phyloP scores from a whole-genome alignment of 192 early-diverging fungal genomes.

The Paraglomus brasilianum region DNA sequence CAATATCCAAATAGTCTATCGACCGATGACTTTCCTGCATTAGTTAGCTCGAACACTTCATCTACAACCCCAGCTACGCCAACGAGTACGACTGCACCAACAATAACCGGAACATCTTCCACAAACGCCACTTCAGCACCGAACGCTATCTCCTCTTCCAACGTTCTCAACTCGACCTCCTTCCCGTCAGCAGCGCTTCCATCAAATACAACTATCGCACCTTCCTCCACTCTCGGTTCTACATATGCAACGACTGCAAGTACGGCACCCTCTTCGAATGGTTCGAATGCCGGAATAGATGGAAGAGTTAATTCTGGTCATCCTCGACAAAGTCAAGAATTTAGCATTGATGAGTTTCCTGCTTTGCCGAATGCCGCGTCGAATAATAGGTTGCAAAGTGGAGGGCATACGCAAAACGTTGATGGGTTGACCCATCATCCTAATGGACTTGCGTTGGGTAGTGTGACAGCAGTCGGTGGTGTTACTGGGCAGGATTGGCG shows the following conservation, averaged over 20 bases:
- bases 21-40: conserved; percentile 48
- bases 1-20: conserved; percentile 34
- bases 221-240: conserved; percentile 22
- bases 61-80: conserved; percentile 40
- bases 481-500: conserved; percentile 9
- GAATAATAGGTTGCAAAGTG: conserved; percentile 38
- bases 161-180: too few species aligned
- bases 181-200: too few species aligned
- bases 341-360: conserved; percentile 48
- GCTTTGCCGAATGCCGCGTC: conserved; percentile 44
- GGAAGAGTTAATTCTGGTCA: not conserved
- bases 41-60: conserved; percentile 43
- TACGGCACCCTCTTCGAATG: conserved; percentile 33
- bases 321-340: conserved; percentile 38
- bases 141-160: too few species aligned
- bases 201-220: conserved; percentile 11
- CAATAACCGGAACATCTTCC: too few species aligned
- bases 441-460: too few species aligned
- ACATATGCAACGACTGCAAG: conserved; percentile 46
- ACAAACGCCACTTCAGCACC: too few species aligned
- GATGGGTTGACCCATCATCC: conserved; percentile 10
- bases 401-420: conserved; percentile 33
- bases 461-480: too few species aligned
- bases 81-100: not conserved
- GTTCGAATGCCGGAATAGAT: not conserved